A percentile compares a stretch with the other conserved stretches of the same genome.
Evolutionary conservation across 1,284 basidiomycete species (phyloP).

Genomic region (Trametes polyzona): DNA sequence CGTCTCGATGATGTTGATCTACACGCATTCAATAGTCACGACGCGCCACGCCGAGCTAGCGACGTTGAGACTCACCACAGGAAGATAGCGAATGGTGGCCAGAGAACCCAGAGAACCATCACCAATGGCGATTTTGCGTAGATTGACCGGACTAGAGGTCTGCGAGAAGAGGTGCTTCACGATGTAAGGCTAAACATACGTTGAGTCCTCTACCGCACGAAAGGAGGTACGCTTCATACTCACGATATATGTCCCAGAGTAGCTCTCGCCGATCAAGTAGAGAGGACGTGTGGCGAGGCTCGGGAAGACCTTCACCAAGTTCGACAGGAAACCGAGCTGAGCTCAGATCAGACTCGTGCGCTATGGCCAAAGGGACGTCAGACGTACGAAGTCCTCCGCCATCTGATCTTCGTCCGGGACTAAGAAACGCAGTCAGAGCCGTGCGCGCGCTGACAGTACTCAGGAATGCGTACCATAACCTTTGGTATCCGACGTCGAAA

Average conservation of each 20-base stretch:
- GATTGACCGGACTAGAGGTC: slow-evolving; percentile 62
- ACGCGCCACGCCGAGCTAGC: no score
- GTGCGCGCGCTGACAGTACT: no score
- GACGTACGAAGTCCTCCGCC: slow-evolving; percentile 65
- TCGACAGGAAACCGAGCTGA: slow-evolving; percentile 30
- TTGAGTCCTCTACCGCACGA: background rate
- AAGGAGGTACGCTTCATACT: slow-evolving; percentile 17
- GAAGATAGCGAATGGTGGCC: slow-evolving; percentile 51
- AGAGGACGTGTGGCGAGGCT: slow-evolving; percentile 31
- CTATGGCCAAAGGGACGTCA: background rate
- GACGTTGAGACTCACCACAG: slow-evolving; percentile 43
- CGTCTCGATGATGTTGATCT: slow-evolving; percentile 63
- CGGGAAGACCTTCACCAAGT: slow-evolving; percentile 33
- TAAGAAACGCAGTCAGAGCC: slow-evolving; percentile 31
- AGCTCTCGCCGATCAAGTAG: slow-evolving; percentile 35
- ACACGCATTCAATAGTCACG: background rate
- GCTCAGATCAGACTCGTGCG: background rate
- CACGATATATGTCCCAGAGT: slow-evolving; percentile 41
- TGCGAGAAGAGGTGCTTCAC: slow-evolving; percentile 63
- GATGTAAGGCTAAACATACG: slow-evolving; percentile 59
- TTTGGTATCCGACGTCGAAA: background rate
- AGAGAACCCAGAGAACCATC: slow-evolving; percentile 58
- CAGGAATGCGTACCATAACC: no score
- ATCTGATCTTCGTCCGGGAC: slow-evolving; percentile 69
- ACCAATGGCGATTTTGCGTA: slow-evolving; percentile 67